A percentile compares a stretch with the other conserved stretches of the same genome.
Conservation (phyloP, 495 filamentous ascomycete species). For the Penicillium fimorum region DNA sequence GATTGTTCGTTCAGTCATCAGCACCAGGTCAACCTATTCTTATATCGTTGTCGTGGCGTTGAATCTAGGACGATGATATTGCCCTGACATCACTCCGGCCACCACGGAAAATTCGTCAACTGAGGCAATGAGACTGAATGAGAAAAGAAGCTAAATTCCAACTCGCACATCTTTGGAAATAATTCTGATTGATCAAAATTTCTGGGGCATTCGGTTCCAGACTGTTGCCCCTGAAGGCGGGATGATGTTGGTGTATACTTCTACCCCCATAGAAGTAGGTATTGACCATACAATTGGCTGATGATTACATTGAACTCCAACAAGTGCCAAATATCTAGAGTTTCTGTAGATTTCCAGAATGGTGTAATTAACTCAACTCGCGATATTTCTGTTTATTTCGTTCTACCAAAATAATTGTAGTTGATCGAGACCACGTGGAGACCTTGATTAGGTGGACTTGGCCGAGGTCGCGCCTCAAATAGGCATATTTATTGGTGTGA, state of each 20-base stretch:
- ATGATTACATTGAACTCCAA: neutral
- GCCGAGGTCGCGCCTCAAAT: neutral
- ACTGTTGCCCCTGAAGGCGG: conserved; percentile 18
- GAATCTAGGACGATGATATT: conserved; percentile 12
- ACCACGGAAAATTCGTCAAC: conserved; percentile 4
- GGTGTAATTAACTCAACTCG: neutral
- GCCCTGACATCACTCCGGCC: conserved; percentile 20
- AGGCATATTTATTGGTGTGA: neutral
- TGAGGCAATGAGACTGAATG: conserved; percentile 13
- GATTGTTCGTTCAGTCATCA: neutral
- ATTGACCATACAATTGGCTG: neutral
- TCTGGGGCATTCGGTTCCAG: conserved; percentile 13
- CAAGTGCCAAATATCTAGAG: neutral
- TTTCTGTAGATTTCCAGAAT: conserved; percentile 1
- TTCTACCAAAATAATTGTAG: neutral
- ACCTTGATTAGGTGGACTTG: neutral
- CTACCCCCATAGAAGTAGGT: neutral
- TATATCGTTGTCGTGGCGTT: conserved; percentile 16
- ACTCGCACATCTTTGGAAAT: neutral
- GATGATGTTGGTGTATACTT: conserved; percentile 10
- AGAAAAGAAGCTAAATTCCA: neutral
- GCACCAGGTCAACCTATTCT: neutral
- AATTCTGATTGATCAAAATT: conserved; percentile 5
- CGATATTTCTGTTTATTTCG: neutral
- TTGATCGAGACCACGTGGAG: neutral